Base-by-base conservation (phyloP, 495 filamentous ascomycete species). In the Collariella sp. region DNA sequence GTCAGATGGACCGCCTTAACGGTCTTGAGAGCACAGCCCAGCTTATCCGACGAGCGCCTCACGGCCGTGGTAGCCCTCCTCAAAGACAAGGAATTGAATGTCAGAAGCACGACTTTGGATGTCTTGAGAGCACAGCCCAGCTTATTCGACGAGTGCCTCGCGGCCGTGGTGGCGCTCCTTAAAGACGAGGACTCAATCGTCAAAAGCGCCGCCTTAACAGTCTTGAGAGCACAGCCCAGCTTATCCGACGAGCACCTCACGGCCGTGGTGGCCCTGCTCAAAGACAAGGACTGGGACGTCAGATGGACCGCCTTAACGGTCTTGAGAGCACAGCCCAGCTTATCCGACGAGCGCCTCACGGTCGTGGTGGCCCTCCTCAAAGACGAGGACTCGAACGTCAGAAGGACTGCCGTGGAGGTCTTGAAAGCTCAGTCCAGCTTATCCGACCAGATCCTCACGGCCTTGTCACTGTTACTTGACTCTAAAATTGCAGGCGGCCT, bases 1-100 rank as follows among this genome's bases (percentile, higher is more conserved):
- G 39, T 58, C 50, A 50, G 55, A 58, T 0, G 22, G 29, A 44
- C 55, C 38, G 49, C 42, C 5, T 43, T 43, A 12, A 19, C 7
- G 16, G 5, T 20, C 6, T 20, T 41, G 18, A 1, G 22, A 41
- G 16, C 39, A 41, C 39, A 41, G 4, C 39, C 39, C 11, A 41
- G 40, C 10, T 11, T 43, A 24, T 43, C 40, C 20, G 40, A 43
- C 9, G 40, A 43, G 11, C 10, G 0, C 20, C 39, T 41, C 39
- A 6, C 16, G 39, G 16, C 39, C 5, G 39, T 41, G 16, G 39
- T 41, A 9, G 7, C 1, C 19, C 39, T 41, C 16, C 39, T 41
- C 16, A 9, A 20, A 41, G 39, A 41, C 39, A 41, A 41, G 18
- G 39, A 41, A 2, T 3, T 3, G 7, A 3, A 3, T 11, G 16